phyloP scores from a whole-genome alignment of 345 rosid species.

The Salix suchowensis region DNA sequence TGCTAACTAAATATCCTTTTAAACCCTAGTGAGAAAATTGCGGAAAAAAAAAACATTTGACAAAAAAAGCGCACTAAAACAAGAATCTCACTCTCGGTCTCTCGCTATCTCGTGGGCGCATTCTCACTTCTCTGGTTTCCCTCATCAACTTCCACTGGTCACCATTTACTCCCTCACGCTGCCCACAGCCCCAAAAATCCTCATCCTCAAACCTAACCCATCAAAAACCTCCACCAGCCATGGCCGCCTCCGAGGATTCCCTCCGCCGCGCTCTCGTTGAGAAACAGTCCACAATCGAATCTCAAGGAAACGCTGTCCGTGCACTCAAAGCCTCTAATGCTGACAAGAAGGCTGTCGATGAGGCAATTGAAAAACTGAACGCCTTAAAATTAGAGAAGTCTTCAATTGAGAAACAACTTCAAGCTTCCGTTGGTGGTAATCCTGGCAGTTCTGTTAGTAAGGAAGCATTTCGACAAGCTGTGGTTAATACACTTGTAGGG shows the following conservation, averaged over 20 bases:
- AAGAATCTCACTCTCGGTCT: not conserved
- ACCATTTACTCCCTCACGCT: conserved; percentile 15
- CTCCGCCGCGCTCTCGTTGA: conserved; percentile 57
- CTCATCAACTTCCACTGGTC: conserved; percentile 30
- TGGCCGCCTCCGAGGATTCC: conserved; percentile 63
- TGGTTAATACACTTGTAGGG: conserved; percentile 70
- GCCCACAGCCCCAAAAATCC: not conserved
- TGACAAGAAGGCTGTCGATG: conserved; percentile 54
- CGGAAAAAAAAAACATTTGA: not conserved
- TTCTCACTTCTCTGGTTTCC: conserved; percentile 23
- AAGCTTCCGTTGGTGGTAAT: conserved; percentile 38
- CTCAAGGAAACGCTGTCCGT: conserved; percentile 71
- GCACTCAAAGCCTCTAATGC: conserved; percentile 64
- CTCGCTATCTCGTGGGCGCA: conserved; percentile 35
- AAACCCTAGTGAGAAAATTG: conserved; percentile 24
- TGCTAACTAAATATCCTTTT: not conserved
- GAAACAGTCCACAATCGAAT: conserved; percentile 61
- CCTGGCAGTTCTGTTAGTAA: conserved; percentile 41
- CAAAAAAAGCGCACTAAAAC: not conserved
- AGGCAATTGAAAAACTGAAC: conserved; percentile 64
- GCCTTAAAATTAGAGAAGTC: conserved; percentile 65
- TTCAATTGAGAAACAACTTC: conserved; percentile 68
- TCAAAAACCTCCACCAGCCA: conserved; percentile 14
- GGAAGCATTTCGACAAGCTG: conserved; percentile 79
- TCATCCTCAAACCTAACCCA: not conserved